Conservation (phyloP, 805 yeast species). For the Nakazawaea sp. region DNA sequence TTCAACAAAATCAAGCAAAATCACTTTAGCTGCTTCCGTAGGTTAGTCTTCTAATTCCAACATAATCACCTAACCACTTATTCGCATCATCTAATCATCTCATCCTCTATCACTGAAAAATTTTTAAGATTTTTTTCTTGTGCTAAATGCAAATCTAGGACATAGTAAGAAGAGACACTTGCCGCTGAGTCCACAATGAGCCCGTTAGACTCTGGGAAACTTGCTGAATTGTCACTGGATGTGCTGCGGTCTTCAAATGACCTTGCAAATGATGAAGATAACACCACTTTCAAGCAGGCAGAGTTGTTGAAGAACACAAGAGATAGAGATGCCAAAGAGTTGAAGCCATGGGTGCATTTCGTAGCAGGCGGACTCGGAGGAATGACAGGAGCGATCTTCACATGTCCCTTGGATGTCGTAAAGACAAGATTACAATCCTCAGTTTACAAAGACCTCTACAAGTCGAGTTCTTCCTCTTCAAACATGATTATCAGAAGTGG, state of each 20-base stretch:
- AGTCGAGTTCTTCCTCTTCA: slow-evolving; percentile 31
- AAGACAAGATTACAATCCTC: slow-evolving; percentile 93
- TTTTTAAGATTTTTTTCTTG: no score
- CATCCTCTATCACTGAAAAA: no score
- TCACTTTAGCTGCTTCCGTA: slow-evolving; percentile 3
- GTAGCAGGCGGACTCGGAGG: slow-evolving; percentile 96
- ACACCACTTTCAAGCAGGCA: slow-evolving; percentile 37
- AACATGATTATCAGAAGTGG: slow-evolving; percentile 35
- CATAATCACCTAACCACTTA: no score
- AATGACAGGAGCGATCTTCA: slow-evolving; percentile 92
- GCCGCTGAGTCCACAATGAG: no score
- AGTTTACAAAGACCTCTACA: slow-evolving; percentile 56
- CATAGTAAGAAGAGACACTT: no score
- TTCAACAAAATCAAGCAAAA: background rate
- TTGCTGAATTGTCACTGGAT: no score
- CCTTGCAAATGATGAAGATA: slow-evolving; percentile 67
- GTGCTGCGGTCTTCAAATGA: slow-evolving; percentile 52
- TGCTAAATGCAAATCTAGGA: no score
- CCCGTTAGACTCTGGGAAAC: no score
- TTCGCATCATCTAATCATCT: no score
- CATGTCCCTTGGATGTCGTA: slow-evolving; percentile 94
- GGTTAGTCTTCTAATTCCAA: no score
- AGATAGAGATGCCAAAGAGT: slow-evolving; percentile 12
- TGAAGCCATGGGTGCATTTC: slow-evolving; percentile 67
- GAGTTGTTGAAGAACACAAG: slow-evolving; percentile 5